Conservation (phyloP, 129 eudicot genomes). For the Rutidosis leptorrhynchoides region DNA sequence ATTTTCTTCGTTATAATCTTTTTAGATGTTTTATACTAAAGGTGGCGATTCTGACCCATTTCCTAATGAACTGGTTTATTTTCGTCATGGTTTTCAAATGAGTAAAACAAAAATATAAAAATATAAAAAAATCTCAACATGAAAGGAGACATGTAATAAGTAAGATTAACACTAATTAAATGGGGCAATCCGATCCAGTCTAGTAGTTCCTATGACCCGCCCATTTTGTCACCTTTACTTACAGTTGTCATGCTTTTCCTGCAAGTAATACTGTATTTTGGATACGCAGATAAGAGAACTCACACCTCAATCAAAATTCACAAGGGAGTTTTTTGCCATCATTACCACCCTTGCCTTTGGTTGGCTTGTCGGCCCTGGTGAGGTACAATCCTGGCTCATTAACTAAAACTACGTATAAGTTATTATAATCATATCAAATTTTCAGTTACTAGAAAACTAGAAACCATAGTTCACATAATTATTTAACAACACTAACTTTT, state of each 20-base stretch:
- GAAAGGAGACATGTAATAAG: neutral
- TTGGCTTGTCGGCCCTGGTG: constrained; percentile 84
- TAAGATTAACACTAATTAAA: neutral
- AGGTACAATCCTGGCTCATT: constrained; percentile 43
- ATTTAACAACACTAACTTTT: neutral
- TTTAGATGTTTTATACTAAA: neutral
- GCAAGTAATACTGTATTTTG: neutral
- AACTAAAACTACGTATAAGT: neutral
- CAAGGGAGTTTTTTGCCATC: constrained; percentile 67
- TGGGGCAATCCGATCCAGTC: neutral
- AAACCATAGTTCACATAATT: neutral
- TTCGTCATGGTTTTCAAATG: neutral
- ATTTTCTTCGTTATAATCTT: constrained; percentile 2
- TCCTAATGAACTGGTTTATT: neutral
- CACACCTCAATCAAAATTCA: constrained; percentile 58
- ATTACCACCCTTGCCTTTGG: constrained; percentile 65
- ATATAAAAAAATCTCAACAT: neutral
- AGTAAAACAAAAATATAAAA: neutral
- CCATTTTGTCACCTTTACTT: neutral
- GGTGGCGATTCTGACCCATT: neutral
- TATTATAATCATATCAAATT: too few relatives aligned
- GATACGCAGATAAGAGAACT: constrained; percentile 49
- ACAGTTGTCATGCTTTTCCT: neutral
- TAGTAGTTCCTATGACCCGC: neutral
- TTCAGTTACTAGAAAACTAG: too few relatives aligned